Conservation (phyloP, 2,329 filamentous ascomycete species). For the Meredithiella fracta region DNA sequence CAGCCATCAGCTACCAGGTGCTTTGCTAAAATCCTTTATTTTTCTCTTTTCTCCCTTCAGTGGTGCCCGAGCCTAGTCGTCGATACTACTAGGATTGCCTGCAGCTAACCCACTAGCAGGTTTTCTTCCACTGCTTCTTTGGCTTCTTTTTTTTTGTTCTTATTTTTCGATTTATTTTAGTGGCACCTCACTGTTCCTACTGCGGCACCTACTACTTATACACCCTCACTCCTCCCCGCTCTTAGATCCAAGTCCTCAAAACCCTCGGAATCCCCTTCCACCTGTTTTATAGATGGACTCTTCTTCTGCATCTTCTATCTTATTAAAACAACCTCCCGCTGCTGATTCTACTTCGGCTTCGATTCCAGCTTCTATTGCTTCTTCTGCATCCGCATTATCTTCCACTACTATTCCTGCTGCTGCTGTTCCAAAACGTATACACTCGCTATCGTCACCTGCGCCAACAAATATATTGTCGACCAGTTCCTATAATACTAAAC, state of each 20-base stretch:
- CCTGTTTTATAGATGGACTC: conserved; percentile 13
- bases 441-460: neutral
- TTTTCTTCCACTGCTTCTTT: neutral
- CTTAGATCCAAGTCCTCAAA: conserved; percentile 1
- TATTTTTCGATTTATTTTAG: conserved; percentile 6
- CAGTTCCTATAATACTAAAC: neutral
- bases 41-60: neutral
- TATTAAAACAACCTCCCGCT: conserved; percentile 1
- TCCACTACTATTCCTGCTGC: conserved; percentile 1
- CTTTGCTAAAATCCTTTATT: neutral
- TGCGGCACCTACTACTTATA: neutral
- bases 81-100: neutral
- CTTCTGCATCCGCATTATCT: neutral
- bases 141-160: conserved; percentile 6
- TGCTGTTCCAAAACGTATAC: neutral
- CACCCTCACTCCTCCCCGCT: neutral
- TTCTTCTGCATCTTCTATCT: conserved; percentile 5
- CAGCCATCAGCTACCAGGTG: no score
- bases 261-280: conserved; percentile 3
- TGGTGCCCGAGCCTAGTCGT: neutral
- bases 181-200: neutral
- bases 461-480: neutral
- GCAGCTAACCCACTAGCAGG: neutral
- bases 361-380: neutral
- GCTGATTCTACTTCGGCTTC: conserved; percentile 3